phyloP scores from a whole-genome alignment of 441 rosid species.

The Arabidopsis hybrid region DNA sequence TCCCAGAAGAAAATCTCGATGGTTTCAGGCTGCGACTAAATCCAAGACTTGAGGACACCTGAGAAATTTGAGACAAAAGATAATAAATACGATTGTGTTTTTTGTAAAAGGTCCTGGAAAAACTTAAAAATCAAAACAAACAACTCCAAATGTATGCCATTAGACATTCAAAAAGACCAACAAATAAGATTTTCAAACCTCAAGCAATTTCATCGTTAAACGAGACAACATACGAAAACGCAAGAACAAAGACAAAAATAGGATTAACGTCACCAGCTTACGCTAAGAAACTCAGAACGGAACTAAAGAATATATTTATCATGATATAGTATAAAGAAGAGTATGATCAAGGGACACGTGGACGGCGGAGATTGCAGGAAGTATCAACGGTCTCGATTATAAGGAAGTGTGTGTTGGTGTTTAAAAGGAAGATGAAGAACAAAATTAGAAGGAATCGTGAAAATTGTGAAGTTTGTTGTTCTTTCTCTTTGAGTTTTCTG shows the following conservation, averaged over 20 bases:
- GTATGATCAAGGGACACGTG: too few relatives aligned
- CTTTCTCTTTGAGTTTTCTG: too few relatives aligned
- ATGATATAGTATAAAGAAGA: too few relatives aligned
- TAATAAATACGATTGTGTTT: slow-evolving; percentile 2
- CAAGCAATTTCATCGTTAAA: slow-evolving; percentile 19
- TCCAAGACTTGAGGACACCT: slow-evolving; percentile 60
- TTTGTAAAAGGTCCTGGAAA: neutral
- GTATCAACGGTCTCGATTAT: too few relatives aligned
- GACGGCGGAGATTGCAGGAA: too few relatives aligned
- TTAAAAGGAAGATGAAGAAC: too few relatives aligned
- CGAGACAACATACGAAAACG: neutral
- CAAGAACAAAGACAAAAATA: neutral
- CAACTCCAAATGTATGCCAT: neutral
- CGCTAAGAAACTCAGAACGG: slow-evolving; percentile 21
- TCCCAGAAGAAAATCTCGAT: slow-evolving; percentile 49
- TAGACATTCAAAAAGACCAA: neutral
- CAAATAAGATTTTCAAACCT: neutral
- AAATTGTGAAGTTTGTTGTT: too few relatives aligned
- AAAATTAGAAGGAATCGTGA: too few relatives aligned
- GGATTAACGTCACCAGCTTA: slow-evolving; percentile 11
- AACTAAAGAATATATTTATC: too few relatives aligned
- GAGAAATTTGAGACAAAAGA: slow-evolving; percentile 21
- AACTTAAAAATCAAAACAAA: slow-evolving; percentile 4
- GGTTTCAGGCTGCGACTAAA: slow-evolving; percentile 47
- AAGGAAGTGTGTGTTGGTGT: too few relatives aligned